Base-by-base conservation (phyloP, 1,139 yeast genomes). In the Candida gigantensis region DNA sequence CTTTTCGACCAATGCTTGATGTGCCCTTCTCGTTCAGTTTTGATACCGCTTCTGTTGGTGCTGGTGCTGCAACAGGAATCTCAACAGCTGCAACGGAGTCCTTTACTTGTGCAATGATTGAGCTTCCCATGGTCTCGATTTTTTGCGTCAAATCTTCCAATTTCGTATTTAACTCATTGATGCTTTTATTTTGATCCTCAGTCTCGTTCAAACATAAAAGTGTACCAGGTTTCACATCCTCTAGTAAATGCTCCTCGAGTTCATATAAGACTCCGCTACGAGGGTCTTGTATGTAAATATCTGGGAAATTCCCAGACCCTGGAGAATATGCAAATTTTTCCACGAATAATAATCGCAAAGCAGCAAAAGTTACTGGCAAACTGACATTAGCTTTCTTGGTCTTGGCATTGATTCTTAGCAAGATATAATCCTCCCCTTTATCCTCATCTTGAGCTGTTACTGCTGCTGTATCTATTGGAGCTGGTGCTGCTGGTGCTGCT, bases 311-410 rank as follows among this genome's bases (percentile, higher is more conserved):
- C 2, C 79, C 70, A 2, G 78, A 65, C 0, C 87, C 84, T 0
- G 95, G 94, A 0, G 92, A 75, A 52, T 84, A 87, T 1, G 94
- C 88, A 62, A 89, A 90, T 51, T 81, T 86, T 52, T 90, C 96
- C 15, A 89, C 87, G 55, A 90, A 92, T 21, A 85, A 61, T 1
- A 88, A 68, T 34, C 95, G 71, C 29, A 90, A 55, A 0, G 87
- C 68, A 4, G 87, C 83, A 47, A 82, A 72, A 0, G 82, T 68
- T 3, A 78, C 69, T 0, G 84, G 81, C 5, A 68, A 58, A 2
- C 74, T 64, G 0, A 80, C 60, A 7, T 36, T 32, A 6, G 51
- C 47, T 20, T 53, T 51, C 21, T 55, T 60, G 6, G 52, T 52
- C 30, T 37, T 45, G 20, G 25, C 21, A 13, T 33, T 31, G 6